Percentiles rank a stretch among this genome's conserved stretches.
phyloP scores from a whole-genome alignment of 176 grass and related monocot genomes.

The Bolboschoenus planiculmis region DNA sequence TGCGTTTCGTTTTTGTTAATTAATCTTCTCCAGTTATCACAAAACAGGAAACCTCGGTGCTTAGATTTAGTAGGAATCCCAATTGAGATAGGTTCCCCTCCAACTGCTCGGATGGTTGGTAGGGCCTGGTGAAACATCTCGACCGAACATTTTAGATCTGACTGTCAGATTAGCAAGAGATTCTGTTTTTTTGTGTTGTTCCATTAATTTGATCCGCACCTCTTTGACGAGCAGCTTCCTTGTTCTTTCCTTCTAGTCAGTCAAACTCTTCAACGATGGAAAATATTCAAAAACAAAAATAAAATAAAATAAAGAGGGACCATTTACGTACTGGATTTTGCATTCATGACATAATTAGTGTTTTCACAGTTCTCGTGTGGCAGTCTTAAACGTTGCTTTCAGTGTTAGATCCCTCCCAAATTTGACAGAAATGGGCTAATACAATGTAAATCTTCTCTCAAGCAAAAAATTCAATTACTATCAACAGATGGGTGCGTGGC shows the following conservation, averaged over 20 bases:
- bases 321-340: neutral
- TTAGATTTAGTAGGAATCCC: neutral
- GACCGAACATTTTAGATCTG: neutral
- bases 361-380: too few relatives aligned
- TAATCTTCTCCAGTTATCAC: neutral
- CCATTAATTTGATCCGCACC: neutral
- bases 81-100: neutral
- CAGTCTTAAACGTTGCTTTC: too few relatives aligned
- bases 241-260: neutral
- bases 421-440: too few relatives aligned
- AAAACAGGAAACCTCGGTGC: neutral
- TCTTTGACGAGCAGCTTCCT: neutral
- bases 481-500: too few relatives aligned
- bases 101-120: neutral
- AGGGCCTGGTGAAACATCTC: neutral
- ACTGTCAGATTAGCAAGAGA: neutral
- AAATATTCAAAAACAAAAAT: neutral
- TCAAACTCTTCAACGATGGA: neutral
- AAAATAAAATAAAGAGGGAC: too few relatives aligned
- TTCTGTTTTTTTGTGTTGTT: neutral
- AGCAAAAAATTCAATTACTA: too few relatives aligned
- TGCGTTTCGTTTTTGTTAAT: neutral
- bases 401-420: too few relatives aligned
- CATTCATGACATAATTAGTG: too few relatives aligned
- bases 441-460: too few relatives aligned